Percentiles rank a stretch among this genome's conserved stretches.
phyloP scores from a whole-genome alignment of 179 eudicot genomes.

The Beta macrorhiza region DNA sequence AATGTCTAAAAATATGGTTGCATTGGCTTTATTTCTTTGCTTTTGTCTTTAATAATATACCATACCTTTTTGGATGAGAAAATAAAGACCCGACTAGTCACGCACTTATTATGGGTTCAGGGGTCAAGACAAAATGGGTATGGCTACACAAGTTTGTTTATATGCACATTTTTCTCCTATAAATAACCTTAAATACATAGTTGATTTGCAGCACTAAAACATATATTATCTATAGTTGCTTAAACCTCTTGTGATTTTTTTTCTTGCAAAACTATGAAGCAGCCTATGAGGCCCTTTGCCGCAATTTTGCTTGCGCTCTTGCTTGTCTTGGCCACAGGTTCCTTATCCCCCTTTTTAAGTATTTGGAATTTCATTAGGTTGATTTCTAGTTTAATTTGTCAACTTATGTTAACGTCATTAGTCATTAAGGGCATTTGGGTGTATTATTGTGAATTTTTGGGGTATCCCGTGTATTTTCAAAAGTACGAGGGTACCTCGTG shows the following conservation, averaged over 20 bases:
- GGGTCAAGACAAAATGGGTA: background rate
- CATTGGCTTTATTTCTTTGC: no score
- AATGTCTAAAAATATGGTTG: no score
- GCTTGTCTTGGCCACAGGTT: constrained; percentile 28
- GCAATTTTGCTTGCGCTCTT: constrained; percentile 26
- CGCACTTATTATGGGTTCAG: background rate
- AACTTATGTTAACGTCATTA: no score
- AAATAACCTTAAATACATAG: background rate
- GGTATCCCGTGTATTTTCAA: no score
- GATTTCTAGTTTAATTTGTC: no score
- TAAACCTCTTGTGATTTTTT: background rate
- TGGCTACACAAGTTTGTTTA: background rate
- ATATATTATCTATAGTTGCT: background rate
- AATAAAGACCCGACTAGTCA: no score
- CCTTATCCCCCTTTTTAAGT: background rate
- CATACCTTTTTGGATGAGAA: no score
- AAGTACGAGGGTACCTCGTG: no score
- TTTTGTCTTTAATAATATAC: no score
- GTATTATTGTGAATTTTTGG: no score
- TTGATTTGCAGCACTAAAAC: constrained; percentile 1
- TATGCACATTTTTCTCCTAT: constrained; percentile 1
- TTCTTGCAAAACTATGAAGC: constrained; percentile 17
- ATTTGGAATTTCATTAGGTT: no score
- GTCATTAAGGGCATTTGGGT: no score
- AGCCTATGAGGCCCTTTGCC: constrained; percentile 24